A percentile compares a stretch with the other conserved stretches of the same genome.
These are phyloP conservation scores for Aspergillus saccharolyticus DNA, from an alignment of 495 filamentous ascomycete species.

Conservation along the genomic window DNA sequence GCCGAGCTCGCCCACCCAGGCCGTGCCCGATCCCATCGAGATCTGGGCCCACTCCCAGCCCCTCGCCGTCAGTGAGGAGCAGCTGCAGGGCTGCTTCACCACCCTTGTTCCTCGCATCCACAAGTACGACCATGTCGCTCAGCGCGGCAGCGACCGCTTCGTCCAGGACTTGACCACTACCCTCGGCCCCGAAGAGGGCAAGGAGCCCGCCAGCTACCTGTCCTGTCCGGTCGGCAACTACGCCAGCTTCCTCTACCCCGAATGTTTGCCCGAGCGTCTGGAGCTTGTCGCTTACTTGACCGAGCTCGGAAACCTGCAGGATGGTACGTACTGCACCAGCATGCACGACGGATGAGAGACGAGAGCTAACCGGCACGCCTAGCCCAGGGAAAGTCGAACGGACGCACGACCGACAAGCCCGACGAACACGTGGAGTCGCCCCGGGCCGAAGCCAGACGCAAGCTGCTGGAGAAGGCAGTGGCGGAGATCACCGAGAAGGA, in stretches of 20 bases:
- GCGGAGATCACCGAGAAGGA: conserved; percentile 9
- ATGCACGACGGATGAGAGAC: neutral
- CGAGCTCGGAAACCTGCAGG: conserved; percentile 41
- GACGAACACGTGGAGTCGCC: conserved; percentile 9
- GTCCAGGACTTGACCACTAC: conserved; percentile 9
- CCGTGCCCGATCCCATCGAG: conserved; percentile 9
- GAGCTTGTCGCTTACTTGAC: conserved; percentile 39
- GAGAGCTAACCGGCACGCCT: neutral
- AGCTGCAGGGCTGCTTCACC: conserved; percentile 10
- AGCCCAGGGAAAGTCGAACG: conserved; percentile 1
- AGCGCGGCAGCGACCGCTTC: conserved; percentile 13
- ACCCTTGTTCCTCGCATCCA: conserved; percentile 11
- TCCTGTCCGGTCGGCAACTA: conserved; percentile 14
- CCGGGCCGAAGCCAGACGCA: conserved; percentile 5
- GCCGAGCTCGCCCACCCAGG: neutral
- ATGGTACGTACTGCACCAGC: conserved; percentile 23
- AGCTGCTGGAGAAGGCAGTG: conserved; percentile 13
- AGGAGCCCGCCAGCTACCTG: conserved; percentile 8
- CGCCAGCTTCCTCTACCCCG: conserved; percentile 23
- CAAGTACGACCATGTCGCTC: conserved; percentile 16
- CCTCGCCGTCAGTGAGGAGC: conserved; percentile 1
- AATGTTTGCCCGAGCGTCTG: conserved; percentile 38
- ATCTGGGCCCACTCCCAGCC: conserved; percentile 11
- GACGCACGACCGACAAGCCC: conserved; percentile 1
- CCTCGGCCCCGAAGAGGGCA: conserved; percentile 3